Conservation (phyloP, 176 grass and related monocot genomes). For the Phragmites australis region DNA sequence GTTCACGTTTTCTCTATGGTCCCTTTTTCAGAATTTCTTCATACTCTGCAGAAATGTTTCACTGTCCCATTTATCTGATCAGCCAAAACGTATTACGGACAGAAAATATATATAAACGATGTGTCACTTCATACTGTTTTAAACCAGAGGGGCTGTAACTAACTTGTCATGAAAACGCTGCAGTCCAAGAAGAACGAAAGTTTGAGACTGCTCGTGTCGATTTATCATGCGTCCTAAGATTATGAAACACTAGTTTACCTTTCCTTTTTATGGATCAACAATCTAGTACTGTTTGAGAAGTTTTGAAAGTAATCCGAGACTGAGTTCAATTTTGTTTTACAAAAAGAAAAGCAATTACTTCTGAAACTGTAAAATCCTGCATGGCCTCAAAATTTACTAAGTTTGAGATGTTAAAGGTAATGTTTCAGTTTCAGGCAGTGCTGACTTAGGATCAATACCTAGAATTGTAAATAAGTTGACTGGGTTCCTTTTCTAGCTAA, state of each 20-base stretch:
- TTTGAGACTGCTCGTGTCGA: background rate
- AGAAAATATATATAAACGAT: background rate
- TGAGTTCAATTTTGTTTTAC: background rate
- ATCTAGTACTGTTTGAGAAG: background rate
- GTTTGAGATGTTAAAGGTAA: background rate
- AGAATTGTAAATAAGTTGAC: conserved; percentile 23
- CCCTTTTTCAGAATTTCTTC: background rate
- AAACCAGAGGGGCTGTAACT: background rate
- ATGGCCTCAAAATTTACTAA: background rate
- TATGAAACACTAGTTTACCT: background rate
- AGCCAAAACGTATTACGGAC: background rate
- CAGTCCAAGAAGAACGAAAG: background rate
- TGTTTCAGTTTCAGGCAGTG: background rate
- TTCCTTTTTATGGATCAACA: background rate
- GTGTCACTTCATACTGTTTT: background rate
- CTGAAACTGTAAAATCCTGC: background rate
- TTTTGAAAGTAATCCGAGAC: background rate
- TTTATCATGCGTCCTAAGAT: conserved; percentile 4
- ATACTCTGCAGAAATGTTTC: background rate
- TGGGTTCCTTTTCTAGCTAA: background rate
- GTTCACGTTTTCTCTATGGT: background rate
- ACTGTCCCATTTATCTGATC: conserved; percentile 41
- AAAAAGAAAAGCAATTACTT: background rate
- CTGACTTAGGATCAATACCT: conserved; percentile 29
- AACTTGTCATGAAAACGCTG: background rate